Evolutionary conservation across 2,329 filamentous ascomycete genomes (phyloP).

Genomic region (Colletotrichum scovillei): DNA sequence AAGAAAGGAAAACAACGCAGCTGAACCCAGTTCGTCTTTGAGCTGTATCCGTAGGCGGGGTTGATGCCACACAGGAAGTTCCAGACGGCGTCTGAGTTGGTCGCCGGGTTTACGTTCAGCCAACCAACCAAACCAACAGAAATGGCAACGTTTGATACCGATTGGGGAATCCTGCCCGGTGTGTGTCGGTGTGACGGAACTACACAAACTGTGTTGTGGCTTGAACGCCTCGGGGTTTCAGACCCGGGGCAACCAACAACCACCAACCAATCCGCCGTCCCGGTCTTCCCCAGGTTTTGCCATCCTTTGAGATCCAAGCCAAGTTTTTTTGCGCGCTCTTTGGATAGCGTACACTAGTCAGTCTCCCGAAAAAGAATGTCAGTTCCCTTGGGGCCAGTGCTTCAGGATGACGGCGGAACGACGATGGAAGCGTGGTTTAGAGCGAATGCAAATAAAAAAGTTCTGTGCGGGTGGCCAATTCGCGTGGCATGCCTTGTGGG

Average conservation of each 20-base stretch:
- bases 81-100: not conserved
- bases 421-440: not conserved
- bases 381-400: constrained; percentile 2
- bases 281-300: constrained; percentile 18
- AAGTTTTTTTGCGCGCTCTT: not conserved
- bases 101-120: not conserved
- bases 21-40: not conserved
- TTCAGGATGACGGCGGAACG: constrained; percentile 15
- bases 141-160: not conserved
- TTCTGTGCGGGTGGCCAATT: constrained; percentile 17
- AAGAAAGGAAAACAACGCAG: not conserved
- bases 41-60: not conserved
- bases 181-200: not conserved
- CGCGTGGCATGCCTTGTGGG: not conserved
- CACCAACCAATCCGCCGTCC: not conserved
- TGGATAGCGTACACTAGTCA: not conserved
- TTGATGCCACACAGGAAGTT: not conserved
- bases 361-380: constrained; percentile 8
- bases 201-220: constrained; percentile 3
- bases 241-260: not conserved
- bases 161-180: not conserved
- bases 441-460: not conserved
- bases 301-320: too few relatives aligned
- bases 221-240: constrained; percentile 27
- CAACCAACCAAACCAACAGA: constrained; percentile 15